Base-by-base conservation (phyloP, 345 rosid species). In the Boechera stricta region DNA sequence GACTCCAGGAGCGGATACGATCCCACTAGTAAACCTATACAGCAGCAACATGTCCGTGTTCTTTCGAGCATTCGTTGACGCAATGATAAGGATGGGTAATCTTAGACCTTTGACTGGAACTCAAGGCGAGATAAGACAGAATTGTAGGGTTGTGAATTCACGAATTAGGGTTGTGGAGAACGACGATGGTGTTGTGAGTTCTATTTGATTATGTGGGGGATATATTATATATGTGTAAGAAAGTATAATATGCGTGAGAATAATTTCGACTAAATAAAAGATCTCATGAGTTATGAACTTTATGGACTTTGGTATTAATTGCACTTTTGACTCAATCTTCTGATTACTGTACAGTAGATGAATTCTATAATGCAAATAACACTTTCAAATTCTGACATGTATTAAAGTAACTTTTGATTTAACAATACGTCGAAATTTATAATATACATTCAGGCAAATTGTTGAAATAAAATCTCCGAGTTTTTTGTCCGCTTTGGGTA, bases 71-170 rank as follows among this genome's bases (percentile, higher is more conserved):
- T 88, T 88, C 29, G 77, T 70, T 52, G 65, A 36, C 0, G 86
- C 88, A 33, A 86, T 88, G 89, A 74, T 88, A 6, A 73, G 82
- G 44, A 86, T 88, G 91, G 91, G 89, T 13, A 83, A 84, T 73
- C 64, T 87, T 10, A 72, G 62, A 42, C 76, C 80, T 13, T 67
- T 82, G 42, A 75, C 88, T 1, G 89, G 88, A 26, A 80, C 47
- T 44, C 64, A 74, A 31, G 86, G 88, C 3, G 81, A 88, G 76
- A 73, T 86, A 29, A 86, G 89, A 69, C 15, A 16, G 65, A 80
- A 82, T 1, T 88, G 91, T 68, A 77, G 84, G 44, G 74, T 80
- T 11, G 77, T 80, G 24, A 80, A 80, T 36, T 26, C 76, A 5
- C 35, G 44, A 12, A 62, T 67, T 29, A 67, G 66, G 35, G 42